Conservation (phyloP, 148 eudicot species). For the Rheum nobile region DNA sequence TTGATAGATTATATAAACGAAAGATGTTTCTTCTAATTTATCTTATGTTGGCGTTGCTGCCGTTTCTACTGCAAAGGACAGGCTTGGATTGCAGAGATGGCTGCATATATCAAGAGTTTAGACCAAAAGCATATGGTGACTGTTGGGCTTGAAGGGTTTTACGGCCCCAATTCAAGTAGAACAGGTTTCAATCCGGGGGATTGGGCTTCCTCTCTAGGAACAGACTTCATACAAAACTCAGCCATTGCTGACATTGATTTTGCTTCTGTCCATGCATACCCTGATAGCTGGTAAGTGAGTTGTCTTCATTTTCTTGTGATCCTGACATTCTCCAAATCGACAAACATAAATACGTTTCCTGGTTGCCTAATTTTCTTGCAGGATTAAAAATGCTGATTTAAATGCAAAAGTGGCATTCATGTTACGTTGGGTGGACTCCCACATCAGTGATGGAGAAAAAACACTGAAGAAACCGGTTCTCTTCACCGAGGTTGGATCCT, state of each 20-base stretch:
- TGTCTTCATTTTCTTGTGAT: not conserved
- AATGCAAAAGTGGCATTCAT: slow-evolving; percentile 27
- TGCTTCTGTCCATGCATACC: slow-evolving; percentile 51
- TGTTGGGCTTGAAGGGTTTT: slow-evolving; percentile 48
- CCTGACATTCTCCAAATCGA: not conserved
- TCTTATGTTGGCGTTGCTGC: not conserved
- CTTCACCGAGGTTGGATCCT: slow-evolving; percentile 44
- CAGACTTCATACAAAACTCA: slow-evolving; percentile 40
- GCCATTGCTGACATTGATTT: slow-evolving; percentile 38
- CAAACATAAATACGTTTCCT: not conserved
- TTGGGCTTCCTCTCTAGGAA: slow-evolving; percentile 40
- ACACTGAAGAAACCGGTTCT: slow-evolving; percentile 46
- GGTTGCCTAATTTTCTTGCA: not conserved
- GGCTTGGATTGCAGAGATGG: slow-evolving; percentile 53
- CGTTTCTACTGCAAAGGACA: slow-evolving; percentile 2
- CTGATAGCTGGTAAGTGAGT: slow-evolving; percentile 39
- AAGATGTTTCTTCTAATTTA: not conserved
- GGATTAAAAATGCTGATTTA: not conserved
- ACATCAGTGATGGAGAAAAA: slow-evolving; percentile 30
- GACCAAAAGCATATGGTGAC: slow-evolving; percentile 45
- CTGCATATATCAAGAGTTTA: slow-evolving; percentile 34
- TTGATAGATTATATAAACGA: not conserved
- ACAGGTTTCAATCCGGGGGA: slow-evolving; percentile 33
- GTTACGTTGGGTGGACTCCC: slow-evolving; percentile 32
- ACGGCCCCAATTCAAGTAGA: slow-evolving; percentile 19